phyloP scores from a whole-genome alignment of 495 filamentous ascomycete genomes.

The Trichocladium antarcticum region DNA sequence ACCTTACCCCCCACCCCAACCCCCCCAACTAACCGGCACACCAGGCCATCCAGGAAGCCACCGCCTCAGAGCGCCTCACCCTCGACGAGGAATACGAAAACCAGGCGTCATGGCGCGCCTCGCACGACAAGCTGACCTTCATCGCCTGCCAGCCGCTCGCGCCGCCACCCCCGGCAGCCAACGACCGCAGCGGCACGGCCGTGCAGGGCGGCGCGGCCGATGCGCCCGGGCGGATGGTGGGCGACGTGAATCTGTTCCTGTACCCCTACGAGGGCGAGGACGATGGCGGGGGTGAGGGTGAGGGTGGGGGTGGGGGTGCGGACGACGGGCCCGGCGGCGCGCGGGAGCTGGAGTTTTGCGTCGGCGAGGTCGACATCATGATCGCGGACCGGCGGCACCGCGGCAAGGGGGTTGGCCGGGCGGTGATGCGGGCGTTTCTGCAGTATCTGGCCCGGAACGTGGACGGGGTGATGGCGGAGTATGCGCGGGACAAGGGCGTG shows the following conservation, averaged over 20 bases:
- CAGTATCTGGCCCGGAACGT: conserved; percentile 46
- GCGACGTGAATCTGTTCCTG: conserved; percentile 82
- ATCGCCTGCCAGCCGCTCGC: conserved; percentile 46
- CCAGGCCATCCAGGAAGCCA: conserved; percentile 69
- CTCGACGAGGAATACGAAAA: conserved; percentile 74
- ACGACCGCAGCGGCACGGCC: neutral
- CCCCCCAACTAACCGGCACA: conserved; percentile 1
- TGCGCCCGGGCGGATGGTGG: conserved; percentile 51
- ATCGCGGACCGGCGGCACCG: conserved; percentile 53
- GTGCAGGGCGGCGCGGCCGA: conserved; percentile 39
- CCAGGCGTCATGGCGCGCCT: conserved; percentile 69
- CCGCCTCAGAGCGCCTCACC: conserved; percentile 70
- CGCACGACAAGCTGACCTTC: conserved; percentile 65
- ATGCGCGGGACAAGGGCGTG: conserved; percentile 19
- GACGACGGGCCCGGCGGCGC: too few species aligned
- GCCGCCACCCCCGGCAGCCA: conserved; percentile 18
- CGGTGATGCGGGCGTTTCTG: conserved; percentile 56
- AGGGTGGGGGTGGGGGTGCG: neutral
- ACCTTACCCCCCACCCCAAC: too few species aligned
- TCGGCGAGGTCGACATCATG: conserved; percentile 85
- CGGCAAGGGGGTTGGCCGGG: conserved; percentile 53
- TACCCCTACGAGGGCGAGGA: conserved; percentile 34
- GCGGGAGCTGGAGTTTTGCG: conserved; percentile 20
- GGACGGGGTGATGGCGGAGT: conserved; percentile 49
- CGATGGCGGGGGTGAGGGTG: conserved; percentile 13